These are phyloP conservation scores for Neckera pumila DNA, from an alignment of 225 moss, liverwort and hornwort species.

Conservation along the genomic window DNA sequence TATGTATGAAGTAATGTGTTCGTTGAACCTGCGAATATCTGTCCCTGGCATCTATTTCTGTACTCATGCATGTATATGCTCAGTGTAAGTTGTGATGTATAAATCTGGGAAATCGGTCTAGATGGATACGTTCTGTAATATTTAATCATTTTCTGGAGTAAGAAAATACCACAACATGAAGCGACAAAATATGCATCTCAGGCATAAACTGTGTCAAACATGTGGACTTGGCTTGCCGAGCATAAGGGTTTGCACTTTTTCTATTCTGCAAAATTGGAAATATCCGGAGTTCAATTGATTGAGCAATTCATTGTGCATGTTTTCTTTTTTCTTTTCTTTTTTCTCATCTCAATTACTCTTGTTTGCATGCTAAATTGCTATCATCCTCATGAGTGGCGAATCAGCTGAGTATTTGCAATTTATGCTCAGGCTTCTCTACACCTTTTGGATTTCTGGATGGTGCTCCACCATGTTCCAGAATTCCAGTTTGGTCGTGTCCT, in stretches of 20 bases:
- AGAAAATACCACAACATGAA: not conserved
- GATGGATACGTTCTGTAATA: not conserved
- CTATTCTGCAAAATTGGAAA: not conserved
- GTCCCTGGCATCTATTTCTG: not conserved
- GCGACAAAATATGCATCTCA: not conserved
- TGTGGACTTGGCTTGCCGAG: not conserved
- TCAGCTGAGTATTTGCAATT: not conserved
- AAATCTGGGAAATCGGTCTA: not conserved
- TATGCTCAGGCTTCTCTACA: not conserved
- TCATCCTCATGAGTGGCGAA: not conserved
- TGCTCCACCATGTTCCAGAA: not conserved
- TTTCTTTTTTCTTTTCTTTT: not conserved
- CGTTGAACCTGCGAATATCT: not conserved
- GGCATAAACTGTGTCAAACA: not conserved
- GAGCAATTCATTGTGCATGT: not conserved
- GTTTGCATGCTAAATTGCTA: not conserved
- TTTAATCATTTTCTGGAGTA: not conserved
- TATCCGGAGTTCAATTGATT: not conserved
- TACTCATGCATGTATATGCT: not conserved
- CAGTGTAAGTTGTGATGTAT: not conserved
- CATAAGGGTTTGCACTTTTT: not conserved
- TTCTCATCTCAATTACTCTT: not conserved
- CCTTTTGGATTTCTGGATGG: not conserved
- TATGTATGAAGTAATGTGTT: slow-evolving; percentile 1
- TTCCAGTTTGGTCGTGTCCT: not conserved